Evolutionary conservation across 495 filamentous ascomycete species (phyloP), one percentile per base, ranked within the genome.

Genomic region (Aspergillus nanangensis): DNA sequence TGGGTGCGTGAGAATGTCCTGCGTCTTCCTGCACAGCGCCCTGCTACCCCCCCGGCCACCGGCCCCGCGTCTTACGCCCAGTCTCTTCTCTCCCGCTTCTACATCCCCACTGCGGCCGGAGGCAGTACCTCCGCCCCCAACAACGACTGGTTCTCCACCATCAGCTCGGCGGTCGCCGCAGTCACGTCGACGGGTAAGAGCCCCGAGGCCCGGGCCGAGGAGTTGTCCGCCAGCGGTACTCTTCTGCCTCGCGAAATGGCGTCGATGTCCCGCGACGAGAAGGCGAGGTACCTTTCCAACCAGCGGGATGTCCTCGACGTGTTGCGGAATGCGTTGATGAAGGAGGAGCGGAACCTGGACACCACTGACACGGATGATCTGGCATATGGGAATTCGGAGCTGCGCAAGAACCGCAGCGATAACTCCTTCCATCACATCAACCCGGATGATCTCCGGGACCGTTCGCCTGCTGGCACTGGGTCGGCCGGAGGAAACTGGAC

Each of bases 381-480:
- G 58, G 58, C 70, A 33, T 65, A 72, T 47, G 62, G 65, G 11
- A 62, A 70, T 38, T 66, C 80, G 25, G 5, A 5, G 7, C 56
- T 89, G 57, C 76, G 69, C 34, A 89, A 86, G 74, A 89, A 83
- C 55, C 72, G 74, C 48, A 88, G 83, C 43, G 86, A 89, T 52
- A 76, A 74, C 27, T 88, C 90, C 48, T 95, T 95, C 59, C 86
- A 92, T 56, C 83, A 85, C 56, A 83, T 95, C 50, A 83, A 89
- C 29, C 73, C 75, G n/a, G 84, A 86, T 44, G 85, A 84, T 52
- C 73, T 75, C 1, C 72, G 58, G 22, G 58, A 51, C n/a, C 58
- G 59, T 11, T 53, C 52, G n/a, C 47, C 49, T n/a, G 41, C 45
- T 8, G 38, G 54, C 5, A 27, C 45, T 1, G 38, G 56, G 13